Base-by-base conservation (phyloP, 306 rosid species). In the Prunus salicina region DNA sequence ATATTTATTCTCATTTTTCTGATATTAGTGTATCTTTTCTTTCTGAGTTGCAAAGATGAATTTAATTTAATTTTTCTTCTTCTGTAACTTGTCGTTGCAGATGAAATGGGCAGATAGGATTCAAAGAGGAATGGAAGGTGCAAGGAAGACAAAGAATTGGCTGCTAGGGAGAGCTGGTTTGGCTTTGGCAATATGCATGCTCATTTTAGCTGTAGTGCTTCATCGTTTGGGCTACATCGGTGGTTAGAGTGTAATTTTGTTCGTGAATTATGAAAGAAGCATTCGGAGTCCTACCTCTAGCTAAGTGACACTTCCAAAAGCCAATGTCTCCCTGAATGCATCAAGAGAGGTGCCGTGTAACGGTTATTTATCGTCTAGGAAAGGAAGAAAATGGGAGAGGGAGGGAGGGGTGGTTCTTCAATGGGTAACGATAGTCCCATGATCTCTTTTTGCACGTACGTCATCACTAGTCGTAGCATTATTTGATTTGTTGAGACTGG, bases 101-200 rank as follows among this genome's bases (percentile, higher is more conserved):
- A 92, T 95, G 99, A 88, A 80, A 50, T 95, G 97, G 99, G 96
- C 96, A 4, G 97, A 92, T 55, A 89, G 88, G 89, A 0, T 95
- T 79, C 99, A 92, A 75, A 89, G 86, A 72, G 97, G 92, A 53
- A 90, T 80, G 47, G 97, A 92, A 83, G 87, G 93, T 60, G 97
- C 72, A 18, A 92, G 77, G 81, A 95, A 88, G 85, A 90, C 90
- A 6, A 95, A 95, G 87, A 92, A 83, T 71, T 95, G 96, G 97
- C 73, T 95, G 45, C 89, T 95, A 38, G 99, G 99, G 69, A 91
- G 84, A 68, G 84, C 88, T 14, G 97, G 99, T 71, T 53, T 95
- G 89, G 75, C 89, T 64, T 73, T 95, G 30, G 99, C 99, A 53
- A 83, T 95, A 79, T 79, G 78, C 83, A 95, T 95, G 90, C 96